Base-by-base conservation (phyloP, 2,329 filamentous ascomycete genomes). In the Sporothrix pseudoabietina region DNA sequence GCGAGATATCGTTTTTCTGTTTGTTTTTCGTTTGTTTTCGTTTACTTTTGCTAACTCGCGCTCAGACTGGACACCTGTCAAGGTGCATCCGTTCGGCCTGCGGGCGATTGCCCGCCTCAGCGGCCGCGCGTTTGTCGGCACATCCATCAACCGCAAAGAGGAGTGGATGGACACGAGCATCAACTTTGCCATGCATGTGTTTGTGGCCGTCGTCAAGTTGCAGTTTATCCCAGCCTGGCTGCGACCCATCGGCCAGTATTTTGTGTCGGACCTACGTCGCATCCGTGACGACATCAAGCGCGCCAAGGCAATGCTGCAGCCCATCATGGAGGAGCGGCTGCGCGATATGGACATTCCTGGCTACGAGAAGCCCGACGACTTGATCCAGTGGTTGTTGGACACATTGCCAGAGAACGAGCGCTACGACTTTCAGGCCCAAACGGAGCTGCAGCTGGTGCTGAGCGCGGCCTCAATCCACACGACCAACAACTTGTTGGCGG, bases 21-120 rank as follows among this genome's bases (percentile, higher is more conserved):
- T 59, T 10, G 0, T 59, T 32, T 55, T 26, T 8, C 12, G 16
- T 22, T 59, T 59, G 1, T 7, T 0, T 44, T 22, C 2, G 26
- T 26, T 26, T 26, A 1, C 2, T 26, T 26, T 26, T 19, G 9
- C 41, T 32, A 26, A 61, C 6, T 16, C 4, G 3, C 14, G 26
- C 16, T 41, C 71, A 85, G 87, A 88, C 74, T 89, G 87, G 87
- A 87, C 84, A 0, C 78, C 85, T 0, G 83, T 88, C 69, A 84
- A 83, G 76, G 83, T 88, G 76, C 85, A 87, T 52, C 83, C 84
- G 0, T 85, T 88, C 73, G 80, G 86, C 59, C 81, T 89, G 1
- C 82, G 85, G 30, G 82, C 85, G 4, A 81, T 90, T 12, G 84
- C 87, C 7, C 84, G 87, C 1, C 77, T 89, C 30, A 87, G 86